These are phyloP conservation scores for Metrosideros polymorpha DNA, from an alignment of 441 rosid species.

Conservation along the genomic window DNA sequence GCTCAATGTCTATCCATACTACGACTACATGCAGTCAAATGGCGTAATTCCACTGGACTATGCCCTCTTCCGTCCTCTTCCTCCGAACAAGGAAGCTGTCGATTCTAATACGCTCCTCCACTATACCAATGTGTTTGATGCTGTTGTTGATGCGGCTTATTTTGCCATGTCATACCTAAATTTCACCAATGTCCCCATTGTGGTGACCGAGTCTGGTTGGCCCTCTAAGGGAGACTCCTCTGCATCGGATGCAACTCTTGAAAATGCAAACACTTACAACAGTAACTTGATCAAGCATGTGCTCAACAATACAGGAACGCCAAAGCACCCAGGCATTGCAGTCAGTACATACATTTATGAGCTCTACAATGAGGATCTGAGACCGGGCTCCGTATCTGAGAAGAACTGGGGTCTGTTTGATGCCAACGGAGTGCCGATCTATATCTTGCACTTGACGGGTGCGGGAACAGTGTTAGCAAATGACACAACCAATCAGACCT, in stretches of 20 bases:
- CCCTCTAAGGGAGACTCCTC: slow-evolving; percentile 78
- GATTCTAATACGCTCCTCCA: slow-evolving; percentile 93
- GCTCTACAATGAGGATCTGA: slow-evolving; percentile 81
- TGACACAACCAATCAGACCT: slow-evolving; percentile 91
- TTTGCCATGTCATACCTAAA: slow-evolving; percentile 75
- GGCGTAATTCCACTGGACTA: slow-evolving; percentile 75
- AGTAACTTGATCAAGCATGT: slow-evolving; percentile 85
- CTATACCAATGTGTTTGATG: slow-evolving; percentile 88
- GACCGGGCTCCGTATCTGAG: slow-evolving; percentile 62
- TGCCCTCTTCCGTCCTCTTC: slow-evolving; percentile 85
- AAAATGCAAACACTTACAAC: slow-evolving; percentile 85
- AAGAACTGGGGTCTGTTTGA: slow-evolving; percentile 91
- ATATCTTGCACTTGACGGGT: slow-evolving; percentile 65
- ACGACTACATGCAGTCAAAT: slow-evolving; percentile 64
- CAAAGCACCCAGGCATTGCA: slow-evolving; percentile 67
- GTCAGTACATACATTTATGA: slow-evolving; percentile 79
- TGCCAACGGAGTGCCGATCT: slow-evolving; percentile 55
- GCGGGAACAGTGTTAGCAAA: slow-evolving; percentile 73
- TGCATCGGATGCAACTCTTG: slow-evolving; percentile 63
- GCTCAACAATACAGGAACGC: slow-evolving; percentile 80
- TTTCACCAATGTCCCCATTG: slow-evolving; percentile 62
- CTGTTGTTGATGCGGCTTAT: slow-evolving; percentile 83
- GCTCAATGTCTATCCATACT: slow-evolving; percentile 89
- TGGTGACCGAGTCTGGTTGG: slow-evolving; percentile 90
- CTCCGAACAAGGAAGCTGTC: slow-evolving; percentile 83